Evolutionary conservation across 164 flowering plant species (phyloP), one percentile per base, ranked within the genome.

Genomic region (Magnolia changhungtana): DNA sequence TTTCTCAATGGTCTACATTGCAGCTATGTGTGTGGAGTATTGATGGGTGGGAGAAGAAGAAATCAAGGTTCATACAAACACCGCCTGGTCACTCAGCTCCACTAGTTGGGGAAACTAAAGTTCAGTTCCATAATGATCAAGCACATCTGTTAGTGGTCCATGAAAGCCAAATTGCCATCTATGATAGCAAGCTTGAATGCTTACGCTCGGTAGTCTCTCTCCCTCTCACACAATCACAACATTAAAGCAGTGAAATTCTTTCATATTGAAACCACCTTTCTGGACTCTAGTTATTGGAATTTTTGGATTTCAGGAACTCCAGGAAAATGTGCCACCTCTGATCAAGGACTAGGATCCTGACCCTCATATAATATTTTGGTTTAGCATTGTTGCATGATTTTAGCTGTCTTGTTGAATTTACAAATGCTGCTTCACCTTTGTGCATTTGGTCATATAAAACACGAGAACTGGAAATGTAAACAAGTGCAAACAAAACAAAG

Each of bases 111-210:
- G 94, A 90, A 69, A 89, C 96, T 18, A 83, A 73, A 81, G 92
- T 91, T 27, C 93, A 91, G 77, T 91, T 90, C 74, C 96, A 91
- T 71, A 85, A 85, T 84, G 92, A 91, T 74, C 93, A 89, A 80
- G 55, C 78, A 24, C 93, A 86, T 78, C 63, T 91, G 31, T 77
- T 91, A 70, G 92, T 90, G 16, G 87, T 83, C 50, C 93, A 91
- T 84, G 96, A 91, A 71, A 90, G 84, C 75, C 90, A 89, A 82
- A 80, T 91, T 71, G 82, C 89, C 13, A 45, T 91, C 2, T 91
- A 88, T 84, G 96, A 90, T 75, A 76, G 87, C 77, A 89, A 89
- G 73, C 90, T 92, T 70, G 94, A 90, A 63, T 87, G 90, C 72
- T 69, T 84, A 52, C 81, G 85, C 4, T 81, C 83, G 45, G 96